Evolutionary conservation across 306 rosid genomes (phyloP).

Genomic region (Elaeagnus macrophylla): DNA sequence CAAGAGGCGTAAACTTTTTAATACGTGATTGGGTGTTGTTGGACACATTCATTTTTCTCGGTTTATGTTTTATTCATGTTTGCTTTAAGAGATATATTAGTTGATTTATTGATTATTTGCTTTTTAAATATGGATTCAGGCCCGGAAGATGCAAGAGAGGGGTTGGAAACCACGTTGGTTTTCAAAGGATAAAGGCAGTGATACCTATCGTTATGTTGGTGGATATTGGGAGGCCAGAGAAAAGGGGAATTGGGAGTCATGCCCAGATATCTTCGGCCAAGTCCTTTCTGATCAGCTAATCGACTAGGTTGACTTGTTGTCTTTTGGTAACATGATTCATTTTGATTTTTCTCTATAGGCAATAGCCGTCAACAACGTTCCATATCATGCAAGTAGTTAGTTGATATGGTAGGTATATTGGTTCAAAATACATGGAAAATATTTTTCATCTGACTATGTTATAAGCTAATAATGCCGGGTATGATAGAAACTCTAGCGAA

Average conservation of each 20-base stretch:
- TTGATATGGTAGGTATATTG: conserved; percentile 23
- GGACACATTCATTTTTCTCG: too few species aligned
- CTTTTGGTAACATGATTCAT: conserved; percentile 22
- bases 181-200: conserved; percentile 59
- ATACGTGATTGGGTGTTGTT: too few species aligned
- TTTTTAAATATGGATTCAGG: conserved; percentile 37
- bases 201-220: conserved; percentile 61
- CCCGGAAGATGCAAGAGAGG: conserved; percentile 92
- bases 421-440: conserved; percentile 28
- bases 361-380: conserved; percentile 20
- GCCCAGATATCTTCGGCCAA: conserved; percentile 94
- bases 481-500: too few species aligned
- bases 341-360: conserved; percentile 31
- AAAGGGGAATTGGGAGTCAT: conserved; percentile 60
- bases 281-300: conserved; percentile 56
- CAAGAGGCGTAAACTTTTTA: too few species aligned
- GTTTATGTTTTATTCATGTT: too few species aligned
- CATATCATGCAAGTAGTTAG: conserved; percentile 42
- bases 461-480: too few species aligned
- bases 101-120: conserved; percentile 5
- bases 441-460: conserved; percentile 8
- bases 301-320: conserved; percentile 31
- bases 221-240: conserved; percentile 96
- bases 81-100: too few species aligned
- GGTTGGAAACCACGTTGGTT: conserved; percentile 99